A percentile compares a stretch with the other conserved stretches of the same genome.
These are phyloP conservation scores for Blumeria hordei DNA, from an alignment of 2,329 filamentous ascomycete genomes.

Conservation along the genomic window DNA sequence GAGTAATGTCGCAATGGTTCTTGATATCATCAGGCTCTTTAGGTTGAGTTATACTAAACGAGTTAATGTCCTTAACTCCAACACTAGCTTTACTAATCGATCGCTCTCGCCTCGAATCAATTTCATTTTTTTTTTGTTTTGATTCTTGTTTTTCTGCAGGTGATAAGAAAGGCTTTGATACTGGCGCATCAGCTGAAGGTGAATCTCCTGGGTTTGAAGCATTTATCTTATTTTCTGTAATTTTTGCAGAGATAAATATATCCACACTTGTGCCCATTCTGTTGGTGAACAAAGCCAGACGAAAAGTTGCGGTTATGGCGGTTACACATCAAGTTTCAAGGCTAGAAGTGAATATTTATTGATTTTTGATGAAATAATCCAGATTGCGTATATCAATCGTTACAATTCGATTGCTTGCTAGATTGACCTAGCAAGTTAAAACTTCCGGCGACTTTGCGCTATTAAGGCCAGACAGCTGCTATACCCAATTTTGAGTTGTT, in stretches of 20 bases:
- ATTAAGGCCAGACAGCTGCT: too few relatives aligned
- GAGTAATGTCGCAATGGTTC: conserved; percentile 33
- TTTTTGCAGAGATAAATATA: conserved; percentile 7
- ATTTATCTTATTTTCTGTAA: conserved; percentile 9
- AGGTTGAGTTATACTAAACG: conserved; percentile 30
- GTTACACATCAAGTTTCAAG: too few relatives aligned
- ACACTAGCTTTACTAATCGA: conserved; percentile 4
- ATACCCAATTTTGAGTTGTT: too few relatives aligned
- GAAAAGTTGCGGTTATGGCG: too few relatives aligned
- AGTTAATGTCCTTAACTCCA: conserved; percentile 2
- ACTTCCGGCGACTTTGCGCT: too few relatives aligned
- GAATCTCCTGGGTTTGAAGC: conserved; percentile 10
- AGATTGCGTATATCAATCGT: too few relatives aligned
- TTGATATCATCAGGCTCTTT: conserved; percentile 35
- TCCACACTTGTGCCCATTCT: conserved; percentile 13
- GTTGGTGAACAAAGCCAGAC: background rate
- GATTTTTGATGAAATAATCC: too few relatives aligned
- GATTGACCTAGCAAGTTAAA: too few relatives aligned
- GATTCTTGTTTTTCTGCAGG: conserved; percentile 12
- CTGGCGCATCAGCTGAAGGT: conserved; percentile 12
- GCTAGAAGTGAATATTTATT: too few relatives aligned
- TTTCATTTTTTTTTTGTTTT: conserved; percentile 10
- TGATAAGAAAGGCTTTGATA: conserved; percentile 13
- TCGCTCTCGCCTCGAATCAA: conserved; percentile 6
- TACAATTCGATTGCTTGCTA: too few relatives aligned